A percentile compares a stretch with the other conserved stretches of the same genome.
Conservation (phyloP, 495 filamentous ascomycete species). For the Penicillium canariense region DNA sequence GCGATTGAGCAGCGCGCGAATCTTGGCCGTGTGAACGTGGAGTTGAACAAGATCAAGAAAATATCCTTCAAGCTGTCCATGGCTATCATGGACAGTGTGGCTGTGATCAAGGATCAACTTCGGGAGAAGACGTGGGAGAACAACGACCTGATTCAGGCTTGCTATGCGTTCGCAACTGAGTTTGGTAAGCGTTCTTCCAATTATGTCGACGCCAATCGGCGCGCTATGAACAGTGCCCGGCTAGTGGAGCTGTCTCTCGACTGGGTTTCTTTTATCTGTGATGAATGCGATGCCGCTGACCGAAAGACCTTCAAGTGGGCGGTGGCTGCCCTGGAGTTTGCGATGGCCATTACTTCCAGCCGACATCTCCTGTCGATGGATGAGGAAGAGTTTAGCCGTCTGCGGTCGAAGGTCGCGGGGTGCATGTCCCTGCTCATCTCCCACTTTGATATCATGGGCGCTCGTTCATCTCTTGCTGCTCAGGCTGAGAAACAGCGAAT, state of each 20-base stretch:
- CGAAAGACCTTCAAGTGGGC: conserved; percentile 97
- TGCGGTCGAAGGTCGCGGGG: conserved; percentile 87
- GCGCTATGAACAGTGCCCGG: conserved; percentile 94
- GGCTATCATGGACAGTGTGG: conserved; percentile 98
- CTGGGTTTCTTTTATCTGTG: conserved; percentile 97
- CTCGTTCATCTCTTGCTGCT: conserved; percentile 85
- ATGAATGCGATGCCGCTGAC: conserved; percentile 94
- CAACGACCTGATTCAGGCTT: conserved; percentile 96
- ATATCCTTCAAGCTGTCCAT: conserved; percentile 96
- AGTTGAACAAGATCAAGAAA: conserved; percentile 92
- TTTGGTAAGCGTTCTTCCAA: conserved; percentile 91
- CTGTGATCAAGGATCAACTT: conserved; percentile 77
- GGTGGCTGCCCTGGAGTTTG: conserved; percentile 90
- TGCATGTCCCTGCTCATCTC: conserved; percentile 98
- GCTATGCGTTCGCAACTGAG: conserved; percentile 96
- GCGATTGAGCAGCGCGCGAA: conserved; percentile 91
- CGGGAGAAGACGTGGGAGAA: conserved; percentile 75
- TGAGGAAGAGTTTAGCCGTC: conserved; percentile 75
- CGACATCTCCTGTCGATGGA: conserved; percentile 85
- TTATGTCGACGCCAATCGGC: conserved; percentile 90
- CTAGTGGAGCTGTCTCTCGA: conserved; percentile 89
- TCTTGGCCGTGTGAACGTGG: conserved; percentile 83
- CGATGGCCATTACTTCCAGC: conserved; percentile 93
- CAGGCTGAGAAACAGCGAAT: conserved; percentile 84
- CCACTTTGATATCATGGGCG: conserved; percentile 99